Evolutionary conservation across 2,329 filamentous ascomycete species (phyloP), one percentile per base, ranked within the genome.

Genomic region (Alternaria gaisen): DNA sequence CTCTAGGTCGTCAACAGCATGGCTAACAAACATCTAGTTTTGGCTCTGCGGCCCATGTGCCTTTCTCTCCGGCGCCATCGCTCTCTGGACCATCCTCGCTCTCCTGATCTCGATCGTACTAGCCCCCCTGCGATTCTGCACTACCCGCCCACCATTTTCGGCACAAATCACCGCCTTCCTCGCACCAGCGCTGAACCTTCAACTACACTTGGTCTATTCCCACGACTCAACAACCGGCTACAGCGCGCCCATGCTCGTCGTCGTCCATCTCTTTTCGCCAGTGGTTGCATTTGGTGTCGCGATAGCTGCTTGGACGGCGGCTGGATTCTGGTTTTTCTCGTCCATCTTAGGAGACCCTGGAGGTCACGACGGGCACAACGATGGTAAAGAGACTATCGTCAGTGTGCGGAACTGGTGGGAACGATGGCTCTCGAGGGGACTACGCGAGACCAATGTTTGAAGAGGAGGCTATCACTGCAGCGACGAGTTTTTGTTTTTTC

Each of bases 281-380:
- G 69, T 89, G 40, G 74, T 88, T 50, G 86, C 85, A 54, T 75
- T 88, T 11, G 85, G 83, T 38, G 80, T 88, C 47, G 82, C 86
- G 20, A 73, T 88, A 14, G 83, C 84, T 1, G 82, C 84, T 6
- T 89, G 87, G 87, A 83, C 85, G 0, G 82, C 86, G 0, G 87
- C 85, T 1, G 84, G 81, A 20, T 90, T 89, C 77, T 89, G 87
- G 87, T 77, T 88, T 53, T 88, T 87, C 69, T 82, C 85, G 24
- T 83, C 83, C 68, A 85, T 89, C 11, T 78, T 90, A 50, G 87
- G 87, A 5, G 87, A 89, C 74, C 87, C 87, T 30, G 86, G 87
- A 56, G 85, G 85, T 41, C 84, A 83, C 30, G 84, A 86, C 67
- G 83, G 84, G 26, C 83, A 84, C 64, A 87, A 89, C 63, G 87